Evolutionary conservation across 2,329 filamentous ascomycete species (phyloP), one percentile per base, ranked within the genome.

Genomic region (Aschersonia sp.): DNA sequence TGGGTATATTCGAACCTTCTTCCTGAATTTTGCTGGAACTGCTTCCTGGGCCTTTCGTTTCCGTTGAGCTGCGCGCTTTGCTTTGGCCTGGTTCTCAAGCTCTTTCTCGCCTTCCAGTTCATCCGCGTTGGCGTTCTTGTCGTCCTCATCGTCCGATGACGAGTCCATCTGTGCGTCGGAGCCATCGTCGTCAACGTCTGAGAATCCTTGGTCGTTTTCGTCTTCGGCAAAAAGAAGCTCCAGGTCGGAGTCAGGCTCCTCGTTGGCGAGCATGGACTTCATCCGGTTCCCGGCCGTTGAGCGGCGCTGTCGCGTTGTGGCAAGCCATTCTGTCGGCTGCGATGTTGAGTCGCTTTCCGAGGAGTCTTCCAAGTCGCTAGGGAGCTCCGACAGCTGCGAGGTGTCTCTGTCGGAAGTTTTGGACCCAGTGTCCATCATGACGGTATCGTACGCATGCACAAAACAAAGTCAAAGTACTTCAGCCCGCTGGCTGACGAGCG

Each of bases 71-170:
- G 73, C 65, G 56, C 71, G 77, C 56, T 83, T 83, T 50, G 77
- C 79, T 54, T 80, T 81, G 49, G 83, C 87, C 55, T 84, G 77
- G 53, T 78, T 82, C 65, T 92, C 81, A 47, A 98, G 64, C 64
- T 94, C 87, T 57, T 82, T 84, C 66, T 98, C 92, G 35, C 92
- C 92, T 48, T 87, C 85, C 5, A 92, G 63, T 41, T 94, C 87
- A 54, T 92, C 74, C 31, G 60, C 62, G 47, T 64, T 66, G 39
- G 67, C 64, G 49, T 83, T 72, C 30, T 56, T 54, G 49, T 87
- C 83, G 50, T 94, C 87, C 45, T 92, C 87, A 44, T 88, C 84
- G 53, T 87, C 84, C 0, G 81, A 86, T 0, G 87, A 94, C 11
- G 84, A 89, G 57, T 94, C 87, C 70, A 95, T 83, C 44, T 86